These are phyloP conservation scores for Paramecium tetraurelia DNA, from an alignment of 73 alveolate species.

Conservation along the genomic window DNA sequence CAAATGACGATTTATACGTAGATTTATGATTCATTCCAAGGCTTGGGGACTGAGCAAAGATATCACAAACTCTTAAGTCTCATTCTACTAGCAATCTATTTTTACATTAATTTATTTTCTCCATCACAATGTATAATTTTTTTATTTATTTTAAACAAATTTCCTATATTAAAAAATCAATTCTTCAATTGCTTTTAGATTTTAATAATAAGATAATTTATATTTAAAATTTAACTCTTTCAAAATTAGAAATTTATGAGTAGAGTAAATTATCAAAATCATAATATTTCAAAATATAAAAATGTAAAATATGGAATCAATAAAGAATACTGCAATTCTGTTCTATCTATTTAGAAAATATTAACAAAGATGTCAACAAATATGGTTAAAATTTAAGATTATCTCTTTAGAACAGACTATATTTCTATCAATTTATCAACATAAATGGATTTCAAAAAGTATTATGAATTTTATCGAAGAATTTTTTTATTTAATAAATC, in stretches of 20 bases:
- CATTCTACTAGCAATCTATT: neutral
- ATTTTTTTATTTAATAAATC: no score
- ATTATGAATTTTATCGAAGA: no score
- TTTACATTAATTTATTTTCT: neutral
- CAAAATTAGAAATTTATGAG: neutral
- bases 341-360: no score
- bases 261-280: neutral
- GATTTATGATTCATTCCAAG: slow-evolving; percentile 14
- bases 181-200: neutral
- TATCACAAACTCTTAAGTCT: slow-evolving; percentile 2
- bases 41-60: slow-evolving; percentile 1
- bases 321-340: no score
- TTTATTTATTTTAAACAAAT: neutral
- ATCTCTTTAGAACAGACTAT: no score
- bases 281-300: no score
- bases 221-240: neutral
- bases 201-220: neutral
- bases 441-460: no score
- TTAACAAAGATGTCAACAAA: no score
- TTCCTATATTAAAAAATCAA: neutral
- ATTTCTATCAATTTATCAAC: no score
- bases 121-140: neutral
- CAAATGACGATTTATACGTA: neutral
- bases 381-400: no score
- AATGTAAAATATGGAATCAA: no score